Evolutionary conservation across 768 basidiomycete species (phyloP), one percentile per base, ranked within the genome.

Genomic region (Leccinum rimulosum): DNA sequence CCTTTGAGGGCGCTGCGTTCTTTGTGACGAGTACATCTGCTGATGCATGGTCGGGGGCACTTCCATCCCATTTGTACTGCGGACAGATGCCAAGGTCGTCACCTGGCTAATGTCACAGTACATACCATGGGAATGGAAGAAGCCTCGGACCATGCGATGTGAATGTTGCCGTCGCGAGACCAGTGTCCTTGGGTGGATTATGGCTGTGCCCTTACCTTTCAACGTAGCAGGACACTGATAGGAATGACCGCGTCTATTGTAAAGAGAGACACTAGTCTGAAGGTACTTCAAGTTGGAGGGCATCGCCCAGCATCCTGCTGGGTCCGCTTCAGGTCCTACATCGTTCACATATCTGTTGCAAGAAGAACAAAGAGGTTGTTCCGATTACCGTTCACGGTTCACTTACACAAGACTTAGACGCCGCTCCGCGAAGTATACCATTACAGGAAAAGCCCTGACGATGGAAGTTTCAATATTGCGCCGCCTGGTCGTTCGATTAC

Each of bases 81-180:
- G 63, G 64, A 58, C 61, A 63, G 64, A 69, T 57, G 66, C 74
- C 67, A 66, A 45, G 43, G 43, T 65, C 65, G 57, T 68, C 68
- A 66, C 65, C 64, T 69, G 66, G 68, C 63, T 57, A 48, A 66
- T 52, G 62, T 64, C 64, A 61, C 64, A 74, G 77, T 76, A 77
- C 76, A 78, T 81, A 81, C 79, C 79, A 81, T 81, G 80, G 78
- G 80, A 81, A 81, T 81, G 80, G 79, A 81, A 81, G 77, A 80
- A 74, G 75, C 70, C 69, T 66, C 72, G 66, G 76, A 75, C 75
- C 75, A 77, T 72, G 68, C 63, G 54, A 64, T 52, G 70, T 61
- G 58, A 62, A 31, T 67, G 70, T 60, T 28, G 60, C 52, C 66
- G 65, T 68, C 60, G 28, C 64, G 50, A 56, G 65, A 55, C 66